Conservation (phyloP, 1,284 basidiomycete genomes). For the Acaromyces ingoldii region DNA sequence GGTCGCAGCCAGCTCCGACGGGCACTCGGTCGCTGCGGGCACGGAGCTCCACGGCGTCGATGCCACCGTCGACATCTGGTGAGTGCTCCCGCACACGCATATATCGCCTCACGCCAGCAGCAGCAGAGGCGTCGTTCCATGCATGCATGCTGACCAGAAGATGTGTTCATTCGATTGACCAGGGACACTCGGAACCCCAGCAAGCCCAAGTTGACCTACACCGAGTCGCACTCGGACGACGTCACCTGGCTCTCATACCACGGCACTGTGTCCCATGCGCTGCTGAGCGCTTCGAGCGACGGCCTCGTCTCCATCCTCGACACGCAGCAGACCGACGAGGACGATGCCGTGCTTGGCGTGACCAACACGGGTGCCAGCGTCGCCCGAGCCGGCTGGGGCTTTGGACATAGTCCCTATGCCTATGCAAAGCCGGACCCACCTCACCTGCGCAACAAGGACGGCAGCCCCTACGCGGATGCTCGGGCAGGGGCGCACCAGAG, state of each 20-base stretch:
- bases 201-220: conserved; percentile 33
- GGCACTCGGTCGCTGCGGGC: conserved; percentile 30
- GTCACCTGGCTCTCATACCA: conserved; percentile 40
- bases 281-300: conserved; percentile 45
- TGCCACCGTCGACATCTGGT: conserved; percentile 41
- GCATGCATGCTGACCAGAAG: neutral
- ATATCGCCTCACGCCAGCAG: neutral
- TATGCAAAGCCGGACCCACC: neutral
- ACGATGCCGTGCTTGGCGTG: conserved; percentile 47
- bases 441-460: neutral
- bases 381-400: conserved; percentile 41
- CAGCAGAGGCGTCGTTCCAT: neutral
- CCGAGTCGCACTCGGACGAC: conserved; percentile 48
- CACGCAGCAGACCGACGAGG: conserved; percentile 33
- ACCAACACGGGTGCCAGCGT: conserved; percentile 43
- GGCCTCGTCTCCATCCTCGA: conserved; percentile 43
- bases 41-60: conserved; percentile 42
- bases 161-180: neutral
- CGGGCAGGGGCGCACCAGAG: neutral
- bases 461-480: neutral
- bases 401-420: too few relatives aligned
- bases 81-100: neutral
- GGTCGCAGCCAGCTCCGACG: conserved; percentile 15
- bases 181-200: conserved; percentile 27
- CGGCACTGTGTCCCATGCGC: conserved; percentile 14